Evolutionary conservation across 495 filamentous ascomycete species (phyloP), one percentile per base, ranked within the genome.

Genomic region (Podospora anserina): DNA sequence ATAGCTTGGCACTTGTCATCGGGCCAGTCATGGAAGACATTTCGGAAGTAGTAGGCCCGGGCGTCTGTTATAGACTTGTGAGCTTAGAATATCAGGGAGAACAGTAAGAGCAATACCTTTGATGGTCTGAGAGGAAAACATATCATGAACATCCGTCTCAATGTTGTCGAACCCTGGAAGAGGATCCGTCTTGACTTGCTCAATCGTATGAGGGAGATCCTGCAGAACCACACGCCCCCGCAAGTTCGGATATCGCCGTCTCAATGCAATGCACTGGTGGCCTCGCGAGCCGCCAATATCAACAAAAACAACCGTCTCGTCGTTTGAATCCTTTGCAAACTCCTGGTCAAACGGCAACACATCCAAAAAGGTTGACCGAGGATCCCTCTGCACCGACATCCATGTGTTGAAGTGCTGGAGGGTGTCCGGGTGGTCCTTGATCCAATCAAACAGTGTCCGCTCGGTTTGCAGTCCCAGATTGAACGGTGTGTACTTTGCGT

Each of bases 21-120:
- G 0, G 79, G 70, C 70, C 73, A 81, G 71, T 85, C 79, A 66
- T 85, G 83, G 9, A 87, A 66, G 19, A 86, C 72, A 30, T 77
- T 74, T 20, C 82, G 81, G 39, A 85, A 66, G 65, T 84, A 86
- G 66, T 86, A 86, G 0, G 73, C 74, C 18, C 78, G 77, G 2
- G 84, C 79, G 26, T 2, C 30, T 32, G 6, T 6, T 32, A 4
- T 4, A 32, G 30, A 20, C 20, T 32, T 4, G 30, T 32, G 30
- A 32, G 30, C 30, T 32, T 32, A 6, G 20, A 20, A 20, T 20
- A 1, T 20, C 20, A 20, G 20, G 20, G 20, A 20, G 20, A 20
- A 20, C 20, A 20, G 20, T 20, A 20, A 20, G 20, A 20, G 20
- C 20, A 20, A 20, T 32, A 32, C 78, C 81, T 75, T 63, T 68